Base-by-base conservation (phyloP, 768 basidiomycete genomes). In the Boletus speciosus region DNA sequence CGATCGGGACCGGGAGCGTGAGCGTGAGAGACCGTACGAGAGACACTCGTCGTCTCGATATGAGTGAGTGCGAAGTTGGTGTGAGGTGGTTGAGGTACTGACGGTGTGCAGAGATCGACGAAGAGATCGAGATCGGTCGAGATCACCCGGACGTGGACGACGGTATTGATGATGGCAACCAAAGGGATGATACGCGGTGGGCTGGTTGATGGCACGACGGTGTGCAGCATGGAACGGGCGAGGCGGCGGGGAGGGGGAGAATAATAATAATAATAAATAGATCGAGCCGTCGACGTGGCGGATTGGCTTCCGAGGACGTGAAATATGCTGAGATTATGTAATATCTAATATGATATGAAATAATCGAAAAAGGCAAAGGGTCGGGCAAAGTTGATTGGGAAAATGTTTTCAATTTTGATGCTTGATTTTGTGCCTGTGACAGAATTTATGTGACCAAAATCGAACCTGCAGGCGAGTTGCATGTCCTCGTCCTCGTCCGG, bases 61-160 rank as follows among this genome's bases (percentile, higher is more conserved):
- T 65, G 86, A 90, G 84, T 87, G 61, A 80, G 85, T 78, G 47
- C 5, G 34, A 55, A 25, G 53, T 4, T 53, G 63, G 54, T 65
- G 59, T 60, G 64, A 59, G 54, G 49, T 37, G 49, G 29, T 61
- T 43, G 47, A 15, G 31, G 40, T 47, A 19, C 42, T 65, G 31
- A 69, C 51, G 10, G 45, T 59, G 49, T 62, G 58, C 69, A 83
- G 85, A 64, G 85, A 87, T 74, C 81, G 86, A 72, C 80, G 85
- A 45, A 73, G 85, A 66, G 85, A 86, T 68, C 74, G 85, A 60
- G 85, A 87, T 72, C 84, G 86, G 62, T 87, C 86, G 59, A 79
- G 86, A 72, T 86, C 85, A 55, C 86, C 86, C 11, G 79, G 83
- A 41, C 74, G 86, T 41, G 55, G 63, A 60, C 77, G 85, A 71